Conservation (phyloP, 73 alveolate species). For the Urostyla sp. region DNA sequence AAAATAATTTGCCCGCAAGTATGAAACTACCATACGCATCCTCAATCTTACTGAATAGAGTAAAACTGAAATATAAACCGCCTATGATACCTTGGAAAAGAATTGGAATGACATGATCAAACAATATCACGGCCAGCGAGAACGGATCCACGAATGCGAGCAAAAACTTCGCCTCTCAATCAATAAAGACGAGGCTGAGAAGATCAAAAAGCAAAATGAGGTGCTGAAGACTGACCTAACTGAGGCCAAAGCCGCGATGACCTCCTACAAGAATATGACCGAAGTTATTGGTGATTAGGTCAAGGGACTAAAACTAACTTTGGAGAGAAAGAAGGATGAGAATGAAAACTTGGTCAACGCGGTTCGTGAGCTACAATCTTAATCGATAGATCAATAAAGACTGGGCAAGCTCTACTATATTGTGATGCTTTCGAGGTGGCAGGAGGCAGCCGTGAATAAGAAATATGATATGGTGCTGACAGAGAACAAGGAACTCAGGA, state of each 20-base stretch:
- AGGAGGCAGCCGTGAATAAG: slow-evolving; percentile 90
- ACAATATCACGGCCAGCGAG: slow-evolving; percentile 33
- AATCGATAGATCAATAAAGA: slow-evolving; percentile 77
- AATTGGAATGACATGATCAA: slow-evolving; percentile 60
- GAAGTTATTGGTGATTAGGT: slow-evolving; percentile 75
- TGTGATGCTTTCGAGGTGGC: slow-evolving; percentile 91
- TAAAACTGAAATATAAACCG: slow-evolving; percentile 43
- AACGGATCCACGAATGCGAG: slow-evolving; percentile 29
- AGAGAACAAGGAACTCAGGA: slow-evolving; percentile 80
- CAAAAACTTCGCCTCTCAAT: slow-evolving; percentile 43
- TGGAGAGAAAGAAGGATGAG: slow-evolving; percentile 88
- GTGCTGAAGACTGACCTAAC: slow-evolving; percentile 57
- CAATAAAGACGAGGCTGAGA: slow-evolving; percentile 62
- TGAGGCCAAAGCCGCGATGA: slow-evolving; percentile 79
- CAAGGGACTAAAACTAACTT: slow-evolving; percentile 77
- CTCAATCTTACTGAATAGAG: slow-evolving; percentile 47
- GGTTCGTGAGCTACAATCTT: slow-evolving; percentile 84
- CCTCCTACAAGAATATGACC: slow-evolving; percentile 66
- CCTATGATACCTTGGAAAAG: slow-evolving; percentile 56
- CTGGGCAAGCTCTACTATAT: slow-evolving; percentile 90
- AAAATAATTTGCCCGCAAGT: slow-evolving; percentile 44
- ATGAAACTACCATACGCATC: slow-evolving; percentile 18
- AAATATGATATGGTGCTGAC: slow-evolving; percentile 83
- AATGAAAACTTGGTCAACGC: slow-evolving; percentile 84
- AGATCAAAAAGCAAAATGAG: slow-evolving; percentile 53